Evolutionary conservation across 805 yeast species (phyloP), one percentile per base, ranked within the genome.

Genomic region (Zygosaccharomyces pseudorouxii): DNA sequence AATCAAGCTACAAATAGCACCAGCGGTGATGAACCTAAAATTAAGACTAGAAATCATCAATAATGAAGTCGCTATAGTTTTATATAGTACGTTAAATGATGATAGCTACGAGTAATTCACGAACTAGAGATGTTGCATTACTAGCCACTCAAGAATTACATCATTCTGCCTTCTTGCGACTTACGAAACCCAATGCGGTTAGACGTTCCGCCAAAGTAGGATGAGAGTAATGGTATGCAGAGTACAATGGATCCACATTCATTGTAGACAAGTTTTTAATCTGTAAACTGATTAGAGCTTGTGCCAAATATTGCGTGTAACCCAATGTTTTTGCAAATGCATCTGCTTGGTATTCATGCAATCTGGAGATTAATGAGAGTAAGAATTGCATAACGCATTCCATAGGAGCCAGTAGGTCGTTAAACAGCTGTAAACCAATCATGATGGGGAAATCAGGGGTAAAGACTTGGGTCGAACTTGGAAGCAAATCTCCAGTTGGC

Each of bases 271-370:
- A 77, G 68, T 93, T 92, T 63, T 89, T 86, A 58, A 81, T 81
- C 62, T 84, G 86, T 54, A 93, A 71, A 54, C 78, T 81, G 62
- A 88, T 83, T 62, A 93, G 77, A 1, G 96, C 82, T 46, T 72
- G 72, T 45, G 85, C 78, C 64, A 93, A 78, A 45, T 81, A 81
- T 28, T 76, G 72, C 7, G 86, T 75, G 64, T 82, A 82, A 22
- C 96, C 96, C 56, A 81, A 77, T 42, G 76, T 72, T 48, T 81
- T 82, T 14, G 98, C 97, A 65, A 78, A 89, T 53, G 76, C 81
- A 67, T 92, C 99, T 14, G 99, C 98, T 70, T 93, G 89, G 62
- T 83, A 93, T 71, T 93, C 99, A 58, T 85, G 86, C 57, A 81
- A 79, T 77, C 99, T 86, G 6, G 90, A 80, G 50, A 89, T 65